Percentiles rank a stretch among this genome's conserved stretches.
phyloP scores from a whole-genome alignment of 2,329 filamentous ascomycete genomes.

The Remersonia thermophila region DNA sequence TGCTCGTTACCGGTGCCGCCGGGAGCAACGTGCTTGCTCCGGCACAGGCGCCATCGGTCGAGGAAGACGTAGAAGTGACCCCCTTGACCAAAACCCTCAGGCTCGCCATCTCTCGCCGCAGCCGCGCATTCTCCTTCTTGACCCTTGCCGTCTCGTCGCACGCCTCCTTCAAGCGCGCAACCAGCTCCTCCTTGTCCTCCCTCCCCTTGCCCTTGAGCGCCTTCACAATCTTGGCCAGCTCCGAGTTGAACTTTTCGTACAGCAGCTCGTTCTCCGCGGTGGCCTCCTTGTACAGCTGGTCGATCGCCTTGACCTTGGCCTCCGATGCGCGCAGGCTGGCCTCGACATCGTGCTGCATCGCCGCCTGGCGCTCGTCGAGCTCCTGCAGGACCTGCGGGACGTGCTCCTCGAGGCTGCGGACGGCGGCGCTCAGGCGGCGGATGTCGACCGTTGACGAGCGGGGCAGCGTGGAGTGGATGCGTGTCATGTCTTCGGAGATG shows the following conservation, averaged over 20 bases:
- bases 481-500: conserved; percentile 69
- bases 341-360: conserved; percentile 59
- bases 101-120: conserved; percentile 73
- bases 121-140: conserved; percentile 73
- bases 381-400: conserved; percentile 49
- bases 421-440: conserved; percentile 39
- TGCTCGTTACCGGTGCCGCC: no score
- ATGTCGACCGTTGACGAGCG: conserved; percentile 30
- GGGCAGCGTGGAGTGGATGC: conserved; percentile 32
- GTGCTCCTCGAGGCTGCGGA: conserved; percentile 55
- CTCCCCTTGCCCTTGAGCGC: conserved; percentile 60
- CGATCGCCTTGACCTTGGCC: conserved; percentile 66
- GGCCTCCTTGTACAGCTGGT: conserved; percentile 78
- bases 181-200: conserved; percentile 68
- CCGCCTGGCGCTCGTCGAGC: conserved; percentile 46
- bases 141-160: conserved; percentile 65
- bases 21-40: no score
- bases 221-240: conserved; percentile 70
- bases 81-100: conserved; percentile 44
- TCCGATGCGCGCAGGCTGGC: conserved; percentile 61
- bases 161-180: conserved; percentile 56
- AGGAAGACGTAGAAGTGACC: conserved; percentile 9
- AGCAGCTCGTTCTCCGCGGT: conserved; percentile 86
- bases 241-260: conserved; percentile 86
- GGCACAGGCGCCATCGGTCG: no score